Base-by-base conservation (phyloP, 441 rosid species). In the Populus trichocarpa region DNA sequence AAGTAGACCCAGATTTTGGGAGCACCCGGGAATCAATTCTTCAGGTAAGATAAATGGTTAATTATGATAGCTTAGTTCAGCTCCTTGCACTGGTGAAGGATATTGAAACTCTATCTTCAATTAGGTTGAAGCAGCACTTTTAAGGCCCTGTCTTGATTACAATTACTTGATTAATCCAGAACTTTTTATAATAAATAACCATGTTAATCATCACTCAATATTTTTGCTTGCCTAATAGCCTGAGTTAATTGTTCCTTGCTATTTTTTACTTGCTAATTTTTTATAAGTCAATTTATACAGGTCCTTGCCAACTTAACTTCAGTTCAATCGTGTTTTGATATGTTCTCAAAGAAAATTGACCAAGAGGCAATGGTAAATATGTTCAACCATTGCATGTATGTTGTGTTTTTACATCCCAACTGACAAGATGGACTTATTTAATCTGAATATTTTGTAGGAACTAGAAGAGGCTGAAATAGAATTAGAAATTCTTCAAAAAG, bases 391-490 rank as follows among this genome's bases (percentile, higher is more conserved):
- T 35, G 22, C 73, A 16, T 68, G 72, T 74, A 35, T 33, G 18
- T 23, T 59, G 82, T 11, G 76, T 75, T 83, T 63, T 73, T 65
- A 23, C 46, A 69, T 77, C 78, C 59, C 67, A 23, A 67, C 82
- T 59, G 68, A 38, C 26, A 69, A 35, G n/a, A 69, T 59, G 8
- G 33, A 69, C 72, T 77, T 76, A 46, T 80, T 69, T 74, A 57
- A 38, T 80, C 38, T 67, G 68, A 16, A 69, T 63, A 74, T 77
- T 69, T 68, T 81, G 77, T 80, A 93, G 98, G 92, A 86, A 84
- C 88, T 88, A 68, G 91, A 91, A 81, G 93, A 90, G 87, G 95
- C 92, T 79, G 94, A 93, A 82, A 80, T 93, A 71, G 96, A 93
- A 80, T 79, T 89, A 74, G 93, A 88, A 42, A 77, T 93, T 75